Evolutionary conservation across 139 green algal genomes (phyloP), one percentile per base, ranked within the genome.

Genomic region (Ulvella scutata): DNA sequence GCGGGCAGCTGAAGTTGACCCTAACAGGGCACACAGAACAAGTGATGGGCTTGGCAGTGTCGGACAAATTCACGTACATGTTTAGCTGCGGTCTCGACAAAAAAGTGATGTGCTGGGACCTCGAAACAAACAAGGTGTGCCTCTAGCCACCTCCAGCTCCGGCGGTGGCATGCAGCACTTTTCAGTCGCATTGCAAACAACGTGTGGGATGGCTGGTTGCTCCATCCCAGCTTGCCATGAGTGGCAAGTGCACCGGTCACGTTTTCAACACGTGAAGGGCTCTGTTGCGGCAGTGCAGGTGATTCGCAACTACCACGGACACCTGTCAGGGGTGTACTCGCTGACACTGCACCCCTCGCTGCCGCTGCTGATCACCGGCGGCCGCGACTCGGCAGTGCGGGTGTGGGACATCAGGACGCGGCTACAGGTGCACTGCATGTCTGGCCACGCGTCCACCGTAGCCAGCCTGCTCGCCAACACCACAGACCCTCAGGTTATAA

Each of bases 11-110:
- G 38, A 93, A 93, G 79, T 86, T 99, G n/a, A 99, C 95, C n/a
- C 85, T 99, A 7, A 99, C 95, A 10, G 95, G 95, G 0, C 95
- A 99, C 89, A 99, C 98, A 37, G 95, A 99, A 84, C 92, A 97
- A 81, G 91, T 96, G 21, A 97, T 92, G 23, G 95, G 94, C 2
- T 79, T 99, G 77, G 91, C 86, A 0, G 79, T 99, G 29, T 92
- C 82, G 59, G 7, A 74, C 0, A 86, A 92, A 29, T 89, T 96
- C 81, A 95, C 95, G 29, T 99, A 99, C 90, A 97, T 99, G 92
- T 98, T 99, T 82, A 92, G 84, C 17, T 91, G 83, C 76, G 90
- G 85, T 23, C 83, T 98, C 37, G 95, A 99, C 85, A 99, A 99
- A 83, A 86, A 88, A 82, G 95, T 99, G 79, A 99, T 98, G 87